These are phyloP conservation scores for Entrophospora sp. DNA, from an alignment of 192 early-diverging fungal species.

Conservation along the genomic window DNA sequence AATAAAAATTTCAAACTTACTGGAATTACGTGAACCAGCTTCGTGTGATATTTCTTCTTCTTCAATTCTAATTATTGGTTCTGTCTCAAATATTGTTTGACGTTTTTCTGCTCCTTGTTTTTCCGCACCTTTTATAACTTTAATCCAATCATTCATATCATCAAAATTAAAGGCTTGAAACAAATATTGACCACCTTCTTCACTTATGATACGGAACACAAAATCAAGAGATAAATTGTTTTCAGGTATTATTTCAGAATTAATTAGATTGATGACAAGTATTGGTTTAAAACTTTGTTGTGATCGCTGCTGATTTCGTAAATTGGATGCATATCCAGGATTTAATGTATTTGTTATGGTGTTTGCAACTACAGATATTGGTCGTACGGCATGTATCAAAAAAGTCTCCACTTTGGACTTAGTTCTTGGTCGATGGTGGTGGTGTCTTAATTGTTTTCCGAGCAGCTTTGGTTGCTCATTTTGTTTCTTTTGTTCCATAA, in stretches of 20 bases:
- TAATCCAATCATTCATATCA: slow-evolving; percentile 70
- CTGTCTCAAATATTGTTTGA: slow-evolving; percentile 52
- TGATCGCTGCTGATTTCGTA: neutral
- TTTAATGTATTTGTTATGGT: slow-evolving; percentile 28
- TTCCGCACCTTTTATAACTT: slow-evolving; percentile 54
- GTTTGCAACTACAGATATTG: slow-evolving; percentile 31
- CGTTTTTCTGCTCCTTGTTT: slow-evolving; percentile 62
- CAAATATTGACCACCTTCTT: slow-evolving; percentile 71
- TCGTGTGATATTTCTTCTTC: slow-evolving; percentile 23
- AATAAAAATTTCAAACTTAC: too few relatives aligned
- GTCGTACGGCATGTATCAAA: slow-evolving; percentile 29
- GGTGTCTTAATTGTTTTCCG: slow-evolving; percentile 22
- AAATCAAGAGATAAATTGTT: slow-evolving; percentile 57
- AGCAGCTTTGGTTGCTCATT: slow-evolving; percentile 30
- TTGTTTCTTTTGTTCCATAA: slow-evolving; percentile 31
- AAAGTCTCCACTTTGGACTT: slow-evolving; percentile 21
- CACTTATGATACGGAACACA: slow-evolving; percentile 73
- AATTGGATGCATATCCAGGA: neutral
- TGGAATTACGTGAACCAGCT: slow-evolving; percentile 36
- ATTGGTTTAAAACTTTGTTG: slow-evolving; percentile 42
- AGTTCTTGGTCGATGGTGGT: neutral
- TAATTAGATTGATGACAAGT: slow-evolving; percentile 69
- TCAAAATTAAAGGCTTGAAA: slow-evolving; percentile 56
- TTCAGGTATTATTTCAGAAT: slow-evolving; percentile 61
- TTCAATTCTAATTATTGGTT: neutral